phyloP scores from a whole-genome alignment of 208 protist genomes.

The Leishmania arabica region DNA sequence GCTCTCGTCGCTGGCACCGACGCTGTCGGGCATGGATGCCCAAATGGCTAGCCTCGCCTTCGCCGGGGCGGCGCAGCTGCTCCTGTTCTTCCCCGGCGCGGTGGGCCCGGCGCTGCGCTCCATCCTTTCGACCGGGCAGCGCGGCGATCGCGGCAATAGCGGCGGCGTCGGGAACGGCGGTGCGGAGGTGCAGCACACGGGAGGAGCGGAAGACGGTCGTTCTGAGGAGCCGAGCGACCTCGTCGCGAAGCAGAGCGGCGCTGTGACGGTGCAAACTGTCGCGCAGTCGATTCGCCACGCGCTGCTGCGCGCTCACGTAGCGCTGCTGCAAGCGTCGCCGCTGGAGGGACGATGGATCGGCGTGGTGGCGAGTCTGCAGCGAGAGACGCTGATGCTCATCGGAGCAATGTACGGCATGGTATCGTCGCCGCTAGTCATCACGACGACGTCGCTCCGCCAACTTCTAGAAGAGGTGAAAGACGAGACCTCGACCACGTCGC shows the following conservation, averaged over 20 bases:
- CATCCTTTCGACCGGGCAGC: conserved; percentile 18
- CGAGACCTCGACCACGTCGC: conserved; percentile 28
- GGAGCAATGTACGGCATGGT: conserved; percentile 71
- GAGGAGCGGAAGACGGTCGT: conserved; percentile 4
- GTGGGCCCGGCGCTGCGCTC: conserved; percentile 65
- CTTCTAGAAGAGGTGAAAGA: conserved; percentile 38
- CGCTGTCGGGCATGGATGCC: conserved; percentile 18
- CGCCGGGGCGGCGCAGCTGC: conserved; percentile 60
- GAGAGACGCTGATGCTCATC: conserved; percentile 61
- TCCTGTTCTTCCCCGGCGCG: conserved; percentile 64
- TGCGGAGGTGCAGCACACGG: neutral
- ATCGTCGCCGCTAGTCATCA: conserved; percentile 32
- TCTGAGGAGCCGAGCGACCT: neutral
- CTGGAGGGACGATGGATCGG: conserved; percentile 36
- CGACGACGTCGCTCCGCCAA: conserved; percentile 16
- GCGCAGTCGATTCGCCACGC: conserved; percentile 63
- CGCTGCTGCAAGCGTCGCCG: conserved; percentile 50
- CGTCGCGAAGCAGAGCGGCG: conserved; percentile 1
- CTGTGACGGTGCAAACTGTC: conserved; percentile 48
- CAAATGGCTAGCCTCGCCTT: conserved; percentile 57
- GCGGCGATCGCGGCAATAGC: neutral
- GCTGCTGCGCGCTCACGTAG: conserved; percentile 59
- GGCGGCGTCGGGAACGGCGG: neutral
- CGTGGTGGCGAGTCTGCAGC: conserved; percentile 41
- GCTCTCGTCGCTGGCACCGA: neutral